Evolutionary conservation across 2,329 filamentous ascomycete species (phyloP), one percentile per base, ranked within the genome.

Genomic region (Myrmaecium sp.): DNA sequence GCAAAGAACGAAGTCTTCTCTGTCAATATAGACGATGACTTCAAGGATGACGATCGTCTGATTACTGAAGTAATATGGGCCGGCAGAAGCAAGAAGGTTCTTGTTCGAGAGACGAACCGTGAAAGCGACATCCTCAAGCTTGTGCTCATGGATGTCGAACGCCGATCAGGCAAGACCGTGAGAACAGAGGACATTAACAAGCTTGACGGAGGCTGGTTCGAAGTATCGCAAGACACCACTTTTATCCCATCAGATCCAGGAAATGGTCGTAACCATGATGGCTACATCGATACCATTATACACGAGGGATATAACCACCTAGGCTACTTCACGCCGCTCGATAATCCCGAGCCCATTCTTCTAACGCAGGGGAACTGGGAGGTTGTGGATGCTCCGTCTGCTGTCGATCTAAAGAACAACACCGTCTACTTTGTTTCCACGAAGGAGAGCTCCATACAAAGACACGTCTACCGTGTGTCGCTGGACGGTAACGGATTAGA

Each of bases 171-270:
- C 16, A 78, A 76, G 49, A 75, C 79, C 1, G 72, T 94, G 25
- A 67, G 86, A 35, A 76, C 73, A 12, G 67, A 80, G 25, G 72
- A 98, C 48, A 71, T 94, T 25, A 69, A 72, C 36, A 64, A 75
- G 30, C 62, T 94, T n/a, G 89, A 98, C 47, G 84, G 84, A 13
- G 91, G 89, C 17, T 98, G 89, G 89, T 86, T 94, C 41, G 89
- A 98, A 54, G 81, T 93, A 21, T 81, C 82, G 1, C 76, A 93
- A 41, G 69, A 75, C 21, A 93, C 84, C 3, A 72, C 62, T 9
- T 95, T 77, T 44, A 74, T 98, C 30, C 89, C 89, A 2, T 79
- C 82, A 3, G 81, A 94, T 46, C 66, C 77, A 13, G 50, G 56
- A 7, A 81, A 79, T 34, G 80, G 79, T 9, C 73, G 84, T 13